A percentile compares a stretch with the other conserved stretches of the same genome.
phyloP scores from a whole-genome alignment of 176 grass and related monocot genomes.

The Zea luxurians region DNA sequence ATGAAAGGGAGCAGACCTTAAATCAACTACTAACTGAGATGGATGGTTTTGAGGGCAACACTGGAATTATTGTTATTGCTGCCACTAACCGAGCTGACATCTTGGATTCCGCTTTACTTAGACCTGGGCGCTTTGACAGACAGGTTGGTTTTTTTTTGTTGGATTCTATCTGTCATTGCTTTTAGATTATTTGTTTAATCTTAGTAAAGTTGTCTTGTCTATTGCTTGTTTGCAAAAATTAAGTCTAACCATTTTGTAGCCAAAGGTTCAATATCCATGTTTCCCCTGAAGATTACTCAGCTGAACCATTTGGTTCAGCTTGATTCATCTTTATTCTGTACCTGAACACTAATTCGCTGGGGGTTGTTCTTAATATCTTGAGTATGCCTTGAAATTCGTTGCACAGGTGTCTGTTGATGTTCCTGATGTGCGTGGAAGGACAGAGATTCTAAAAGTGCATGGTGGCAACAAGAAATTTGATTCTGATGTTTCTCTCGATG shows the following conservation, averaged over 20 bases:
- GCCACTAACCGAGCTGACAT: constrained; percentile 97
- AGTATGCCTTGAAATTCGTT: constrained; percentile 21
- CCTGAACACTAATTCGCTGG: not conserved
- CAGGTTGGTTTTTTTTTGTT: constrained; percentile 61
- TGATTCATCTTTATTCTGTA: constrained; percentile 7
- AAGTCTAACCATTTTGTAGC: not conserved
- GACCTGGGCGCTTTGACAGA: constrained; percentile 99
- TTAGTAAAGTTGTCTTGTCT: not conserved
- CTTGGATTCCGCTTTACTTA: constrained; percentile 91
- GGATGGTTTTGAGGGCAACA: constrained; percentile 97
- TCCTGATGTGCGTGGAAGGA: constrained; percentile 94
- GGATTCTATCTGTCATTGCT: constrained; percentile 4
- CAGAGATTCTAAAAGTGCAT: constrained; percentile 97
- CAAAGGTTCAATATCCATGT: not conserved
- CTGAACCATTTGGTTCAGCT: constrained; percentile 2
- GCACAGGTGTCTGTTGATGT: constrained; percentile 87
- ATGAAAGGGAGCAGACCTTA: constrained; percentile 90
- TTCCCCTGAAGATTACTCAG: not conserved
- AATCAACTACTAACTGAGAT: constrained; percentile 93
- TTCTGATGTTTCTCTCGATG: constrained; percentile 89
- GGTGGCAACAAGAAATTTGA: constrained; percentile 95
- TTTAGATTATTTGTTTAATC: constrained; percentile 9
- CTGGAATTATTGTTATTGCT: constrained; percentile 94
- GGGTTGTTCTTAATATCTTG: not conserved
- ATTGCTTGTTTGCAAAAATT: not conserved